Conservation (phyloP, 2,329 filamentous ascomycete genomes). For the Remersonia thermophila region DNA sequence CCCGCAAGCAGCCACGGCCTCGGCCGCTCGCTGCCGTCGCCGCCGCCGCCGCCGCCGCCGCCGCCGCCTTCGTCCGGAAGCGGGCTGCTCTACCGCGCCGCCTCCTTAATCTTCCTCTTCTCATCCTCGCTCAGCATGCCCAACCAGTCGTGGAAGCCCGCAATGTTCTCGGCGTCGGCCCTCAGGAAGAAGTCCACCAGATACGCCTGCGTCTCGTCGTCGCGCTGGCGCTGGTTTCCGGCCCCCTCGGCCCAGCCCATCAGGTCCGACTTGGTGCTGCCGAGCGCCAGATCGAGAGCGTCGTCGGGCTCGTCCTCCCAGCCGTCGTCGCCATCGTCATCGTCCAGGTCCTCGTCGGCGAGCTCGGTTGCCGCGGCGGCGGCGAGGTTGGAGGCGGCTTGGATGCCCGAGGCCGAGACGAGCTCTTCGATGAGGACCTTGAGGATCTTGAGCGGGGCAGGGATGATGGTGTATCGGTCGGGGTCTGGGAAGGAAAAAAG, state of each 20-base stretch:
- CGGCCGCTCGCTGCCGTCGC: no score
- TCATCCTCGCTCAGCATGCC: slow-evolving; percentile 42
- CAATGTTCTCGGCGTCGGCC: slow-evolving; percentile 43
- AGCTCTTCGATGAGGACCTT: slow-evolving; percentile 94
- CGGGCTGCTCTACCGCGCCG: slow-evolving; percentile 5
- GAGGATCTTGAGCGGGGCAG: slow-evolving; percentile 85
- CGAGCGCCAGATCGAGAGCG: slow-evolving; percentile 62
- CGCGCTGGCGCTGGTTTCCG: slow-evolving; percentile 46
- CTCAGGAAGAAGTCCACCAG: slow-evolving; percentile 68
- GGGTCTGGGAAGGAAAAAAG: slow-evolving; percentile 44
- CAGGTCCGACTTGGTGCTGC: slow-evolving; percentile 57
- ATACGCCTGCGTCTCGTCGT: slow-evolving; percentile 84
- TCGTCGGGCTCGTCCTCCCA: slow-evolving; percentile 76
- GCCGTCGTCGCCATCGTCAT: slow-evolving; percentile 64
- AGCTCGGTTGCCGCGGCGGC: slow-evolving; percentile 48
- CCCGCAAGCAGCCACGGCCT: no score
- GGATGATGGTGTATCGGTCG: slow-evolving; percentile 77
- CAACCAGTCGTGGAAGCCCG: slow-evolving; percentile 46
- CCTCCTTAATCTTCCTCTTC: slow-evolving; percentile 43
- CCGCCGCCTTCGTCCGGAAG: no score
- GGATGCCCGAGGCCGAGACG: slow-evolving; percentile 60
- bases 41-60: no score
- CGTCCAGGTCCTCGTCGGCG: slow-evolving; percentile 46
- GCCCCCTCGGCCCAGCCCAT: slow-evolving; percentile 58
- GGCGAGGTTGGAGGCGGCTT: slow-evolving; percentile 47